phyloP scores from a whole-genome alignment of 2,329 filamentous ascomycete species.

The Penicillium sp. region DNA sequence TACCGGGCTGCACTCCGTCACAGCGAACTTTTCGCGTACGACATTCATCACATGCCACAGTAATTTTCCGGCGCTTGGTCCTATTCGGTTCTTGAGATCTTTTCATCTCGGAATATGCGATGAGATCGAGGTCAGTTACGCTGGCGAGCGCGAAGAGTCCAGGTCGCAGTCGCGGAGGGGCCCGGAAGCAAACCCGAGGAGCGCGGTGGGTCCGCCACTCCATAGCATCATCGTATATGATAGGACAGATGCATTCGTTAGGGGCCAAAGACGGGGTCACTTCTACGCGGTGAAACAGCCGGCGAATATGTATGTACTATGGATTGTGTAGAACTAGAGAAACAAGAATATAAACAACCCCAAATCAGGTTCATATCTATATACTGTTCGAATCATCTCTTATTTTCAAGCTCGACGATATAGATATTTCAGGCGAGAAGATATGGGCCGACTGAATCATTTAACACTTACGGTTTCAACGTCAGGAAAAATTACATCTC shows the following conservation, averaged over 20 bases:
- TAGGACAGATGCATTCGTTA: not conserved
- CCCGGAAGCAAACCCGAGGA: not conserved
- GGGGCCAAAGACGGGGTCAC: not conserved
- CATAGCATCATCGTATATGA: not conserved
- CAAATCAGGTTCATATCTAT: too few relatives aligned
- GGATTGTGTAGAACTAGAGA: too few relatives aligned
- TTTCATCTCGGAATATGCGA: not conserved
- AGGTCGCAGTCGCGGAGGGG: not conserved
- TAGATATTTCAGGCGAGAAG: too few relatives aligned
- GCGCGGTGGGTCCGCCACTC: not conserved
- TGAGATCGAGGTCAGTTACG: not conserved
- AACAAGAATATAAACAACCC: too few relatives aligned
- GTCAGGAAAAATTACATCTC: too few relatives aligned
- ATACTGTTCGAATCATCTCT: too few relatives aligned
- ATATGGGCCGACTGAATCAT: too few relatives aligned
- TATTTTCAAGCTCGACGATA: too few relatives aligned
- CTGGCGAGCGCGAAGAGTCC: not conserved
- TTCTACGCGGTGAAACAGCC: too few relatives aligned
- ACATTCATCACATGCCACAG: constrained; percentile 51
- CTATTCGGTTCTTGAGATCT: not conserved
- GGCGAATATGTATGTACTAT: too few relatives aligned
- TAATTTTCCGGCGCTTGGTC: constrained; percentile 49
- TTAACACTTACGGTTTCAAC: too few relatives aligned
- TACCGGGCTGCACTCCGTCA: constrained; percentile 42
- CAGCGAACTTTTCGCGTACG: constrained; percentile 50